A percentile compares a stretch with the other conserved stretches of the same genome.
These are phyloP conservation scores for Zalaria obscura DNA, from an alignment of 2,329 filamentous ascomycete genomes.

Conservation along the genomic window DNA sequence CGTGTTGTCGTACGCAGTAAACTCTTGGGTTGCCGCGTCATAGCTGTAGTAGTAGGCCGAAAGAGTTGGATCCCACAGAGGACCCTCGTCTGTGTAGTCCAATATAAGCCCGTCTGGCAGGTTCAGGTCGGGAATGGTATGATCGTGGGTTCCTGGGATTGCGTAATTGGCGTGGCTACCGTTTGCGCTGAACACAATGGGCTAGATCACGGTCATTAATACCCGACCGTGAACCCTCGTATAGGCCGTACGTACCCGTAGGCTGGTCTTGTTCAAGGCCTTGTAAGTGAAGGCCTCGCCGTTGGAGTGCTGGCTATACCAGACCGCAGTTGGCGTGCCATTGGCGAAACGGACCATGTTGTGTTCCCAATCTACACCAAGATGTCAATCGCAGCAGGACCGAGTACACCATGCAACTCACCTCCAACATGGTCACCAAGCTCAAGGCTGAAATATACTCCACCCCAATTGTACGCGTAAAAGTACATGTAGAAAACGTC, in stretches of 20 bases:
- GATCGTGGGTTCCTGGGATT: slow-evolving; percentile 44
- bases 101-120: slow-evolving; percentile 38
- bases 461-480: slow-evolving; percentile 43
- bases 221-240: neutral
- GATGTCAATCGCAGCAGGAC: neutral
- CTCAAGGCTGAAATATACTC: slow-evolving; percentile 16
- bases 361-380: slow-evolving; percentile 37
- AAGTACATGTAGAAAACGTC: slow-evolving; percentile 47
- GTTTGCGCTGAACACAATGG: slow-evolving; percentile 43
- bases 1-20: slow-evolving; percentile 30
- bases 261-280: slow-evolving; percentile 27
- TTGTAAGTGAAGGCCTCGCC: slow-evolving; percentile 50
- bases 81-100: slow-evolving; percentile 40
- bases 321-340: slow-evolving; percentile 40
- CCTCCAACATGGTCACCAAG: slow-evolving; percentile 46
- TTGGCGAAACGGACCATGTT: slow-evolving; percentile 51
- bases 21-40: slow-evolving; percentile 23
- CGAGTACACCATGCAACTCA: slow-evolving; percentile 10
- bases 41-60: slow-evolving; percentile 44
- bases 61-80: slow-evolving; percentile 45
- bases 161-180: slow-evolving; percentile 54
- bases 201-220: slow-evolving; percentile 13
- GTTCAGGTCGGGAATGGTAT: slow-evolving; percentile 47
- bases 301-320: slow-evolving; percentile 48
- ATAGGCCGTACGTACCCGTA: slow-evolving; percentile 19